A percentile compares a stretch with the other conserved stretches of the same genome.
These are phyloP conservation scores for Dendrobium nobile DNA, from an alignment of 106 monocot species.

Conservation along the genomic window DNA sequence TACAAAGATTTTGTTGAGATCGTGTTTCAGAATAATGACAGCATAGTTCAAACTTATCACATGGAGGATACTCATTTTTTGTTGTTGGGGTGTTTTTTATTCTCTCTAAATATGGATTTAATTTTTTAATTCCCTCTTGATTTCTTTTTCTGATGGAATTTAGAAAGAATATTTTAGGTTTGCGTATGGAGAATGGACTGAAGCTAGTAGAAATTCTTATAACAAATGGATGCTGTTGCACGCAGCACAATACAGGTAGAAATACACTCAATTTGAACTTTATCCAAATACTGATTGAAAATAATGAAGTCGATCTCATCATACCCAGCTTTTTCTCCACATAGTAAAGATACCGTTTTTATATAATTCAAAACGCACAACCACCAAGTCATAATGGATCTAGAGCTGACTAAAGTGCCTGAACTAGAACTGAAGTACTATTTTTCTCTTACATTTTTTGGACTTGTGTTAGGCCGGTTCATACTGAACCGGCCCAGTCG, in stretches of 20 bases:
- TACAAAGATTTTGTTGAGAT: constrained; percentile 44
- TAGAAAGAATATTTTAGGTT: constrained; percentile 10
- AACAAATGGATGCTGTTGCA: constrained; percentile 45
- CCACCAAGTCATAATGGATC: too few relatives aligned
- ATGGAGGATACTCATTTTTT: constrained; percentile 46
- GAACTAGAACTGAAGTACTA: too few relatives aligned
- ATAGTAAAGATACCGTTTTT: too few relatives aligned
- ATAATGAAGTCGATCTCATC: too few relatives aligned
- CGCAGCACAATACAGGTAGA: constrained; percentile 37
- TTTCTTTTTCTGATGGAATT: neutral
- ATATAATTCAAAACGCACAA: too few relatives aligned
- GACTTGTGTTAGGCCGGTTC: too few relatives aligned
- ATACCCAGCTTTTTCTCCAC: too few relatives aligned
- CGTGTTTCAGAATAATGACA: constrained; percentile 44
- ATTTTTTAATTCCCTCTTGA: neutral
- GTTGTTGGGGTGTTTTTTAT: constrained; percentile 27
- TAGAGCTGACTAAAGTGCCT: too few relatives aligned
- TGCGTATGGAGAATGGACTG: constrained; percentile 43
- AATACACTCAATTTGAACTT: neutral
- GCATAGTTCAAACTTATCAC: constrained; percentile 30
- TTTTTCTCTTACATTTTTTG: too few relatives aligned
- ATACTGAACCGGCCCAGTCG: too few relatives aligned
- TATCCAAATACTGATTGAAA: neutral
- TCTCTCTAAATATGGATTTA: neutral
- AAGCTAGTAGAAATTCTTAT: constrained; percentile 31